Conservation (phyloP, 805 yeast genomes). For the Pichia ethanolica region DNA sequence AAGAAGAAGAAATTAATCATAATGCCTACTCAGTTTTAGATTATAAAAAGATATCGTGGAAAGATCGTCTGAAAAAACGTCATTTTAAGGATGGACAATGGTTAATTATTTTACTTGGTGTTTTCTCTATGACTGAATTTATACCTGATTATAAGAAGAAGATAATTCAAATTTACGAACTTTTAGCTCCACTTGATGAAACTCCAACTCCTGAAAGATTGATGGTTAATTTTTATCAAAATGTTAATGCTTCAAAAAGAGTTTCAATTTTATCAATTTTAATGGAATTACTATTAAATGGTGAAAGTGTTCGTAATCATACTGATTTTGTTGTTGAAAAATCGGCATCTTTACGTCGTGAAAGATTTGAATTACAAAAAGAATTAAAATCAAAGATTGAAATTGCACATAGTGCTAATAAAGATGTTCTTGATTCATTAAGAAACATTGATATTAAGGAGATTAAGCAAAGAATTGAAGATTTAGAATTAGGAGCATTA, state of each 20-base stretch:
- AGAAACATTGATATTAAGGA: slow-evolving; percentile 21
- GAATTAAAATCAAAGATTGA: slow-evolving; percentile 52
- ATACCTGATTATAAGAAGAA: slow-evolving; percentile 45
- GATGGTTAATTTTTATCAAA: slow-evolving; percentile 45
- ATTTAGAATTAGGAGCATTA: slow-evolving; percentile 17
- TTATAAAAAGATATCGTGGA: slow-evolving; percentile 63
- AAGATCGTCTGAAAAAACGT: slow-evolving; percentile 65
- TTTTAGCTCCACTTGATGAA: slow-evolving; percentile 48
- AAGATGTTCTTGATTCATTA: slow-evolving; percentile 29
- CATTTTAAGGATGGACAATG: slow-evolving; percentile 79
- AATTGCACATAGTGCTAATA: slow-evolving; percentile 38
- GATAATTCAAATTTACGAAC: slow-evolving; percentile 43
- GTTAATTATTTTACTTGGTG: slow-evolving; percentile 71
- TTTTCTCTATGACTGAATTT: slow-evolving; percentile 53
- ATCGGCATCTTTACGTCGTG: slow-evolving; percentile 53
- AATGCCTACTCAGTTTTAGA: slow-evolving; percentile 45
- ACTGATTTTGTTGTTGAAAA: slow-evolving; percentile 66
- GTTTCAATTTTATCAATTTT: slow-evolving; percentile 43
- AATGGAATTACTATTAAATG: slow-evolving; percentile 52
- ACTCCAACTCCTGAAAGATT: slow-evolving; percentile 45
- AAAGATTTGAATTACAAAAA: slow-evolving; percentile 55
- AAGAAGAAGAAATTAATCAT: slow-evolving; percentile 28
- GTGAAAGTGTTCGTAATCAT: slow-evolving; percentile 50
- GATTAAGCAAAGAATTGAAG: slow-evolving; percentile 16
- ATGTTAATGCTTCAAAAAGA: slow-evolving; percentile 46